Base-by-base conservation (phyloP, 768 basidiomycete genomes). In the Leccinum fibrillosum region DNA sequence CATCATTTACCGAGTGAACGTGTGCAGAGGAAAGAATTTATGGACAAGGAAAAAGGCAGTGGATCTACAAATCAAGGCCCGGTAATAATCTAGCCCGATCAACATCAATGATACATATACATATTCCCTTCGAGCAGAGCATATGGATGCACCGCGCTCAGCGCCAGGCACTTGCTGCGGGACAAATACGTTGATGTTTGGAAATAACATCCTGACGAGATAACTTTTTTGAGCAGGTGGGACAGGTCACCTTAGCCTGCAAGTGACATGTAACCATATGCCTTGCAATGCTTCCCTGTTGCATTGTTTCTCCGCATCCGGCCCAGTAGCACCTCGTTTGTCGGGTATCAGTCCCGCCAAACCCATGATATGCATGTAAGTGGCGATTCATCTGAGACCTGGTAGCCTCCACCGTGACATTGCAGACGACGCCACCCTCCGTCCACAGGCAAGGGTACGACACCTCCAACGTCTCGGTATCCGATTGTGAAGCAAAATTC, bases 241-340 rank as follows among this genome's bases (percentile, higher is more conserved):
- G 66, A 48, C 68, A 69, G 5, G 66, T 64, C 35, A 70, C 68
- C 35, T 70, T 69, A 2, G 64, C 66, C 44, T 66, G 68, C 2
- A 69, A 54, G 50, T 69, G 69, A 47, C 69, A 66, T 4, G 68
- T 66, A 19, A 69, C 69, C 60, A 64, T 49, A 26, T 69, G 69
- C 35, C 69, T 68, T 10, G 66, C 68, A 21, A 69, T 64, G 57
- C 66, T 70, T 26, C 69, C 68, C 42, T 68, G 68, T 13, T 69
- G 69, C 68, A 69, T 69, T 28, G 23, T 57, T 28, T 63, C 62
- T 23, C 37, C 42, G 28, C 69, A 69, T 49, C 61, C 57, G 1
- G 39, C 49, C 69, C 69, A 70, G 42, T 35, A 23, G 56, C 68
- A 70, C 34, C 35, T 60, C 19, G 59, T 62, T 28, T 55, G 64